Evolutionary conservation across 1,139 yeast genomes (phyloP), one percentile per base, ranked within the genome.

Genomic region (Kodamaea sp.): DNA sequence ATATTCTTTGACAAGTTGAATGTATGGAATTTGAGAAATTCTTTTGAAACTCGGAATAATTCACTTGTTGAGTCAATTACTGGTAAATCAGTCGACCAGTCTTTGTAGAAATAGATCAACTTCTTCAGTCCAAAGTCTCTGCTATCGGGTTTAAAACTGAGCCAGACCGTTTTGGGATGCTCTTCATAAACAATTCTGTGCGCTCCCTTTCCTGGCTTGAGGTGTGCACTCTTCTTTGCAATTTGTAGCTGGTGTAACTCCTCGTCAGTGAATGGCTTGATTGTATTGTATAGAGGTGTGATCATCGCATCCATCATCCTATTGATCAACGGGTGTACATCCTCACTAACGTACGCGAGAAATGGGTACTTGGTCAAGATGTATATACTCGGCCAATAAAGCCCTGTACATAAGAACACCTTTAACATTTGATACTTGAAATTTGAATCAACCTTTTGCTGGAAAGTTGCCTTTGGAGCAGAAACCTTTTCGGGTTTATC

Each of bases 361-460:
- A 69, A 78, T 6, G 96, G 95, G 51, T 77, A 78, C 43, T 73
- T 72, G 2, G 79, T 64, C 5, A 89, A 63, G 3, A 88, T 67
- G 49, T 63, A 79, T 5, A 85, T 48, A 0, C 88, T 67, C 2
- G 92, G 89, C 58, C 78, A 69, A 36, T 81, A 69, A 34, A 84
- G 63, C 0, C 95, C 94, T 43, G 73, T 75, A 0, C 77, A 62
- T n/a, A 88, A 58, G 31, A 83, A 66, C 6, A 72, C 65, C 45
- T 76, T 70, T 20, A 84, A 57, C 35, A 87, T 61, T 36, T 71
- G 73, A 24, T 44, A 58, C 34, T 57, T 60, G 36, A 53, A 38
- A 44, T 68, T 65, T 10, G 31, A 55, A 10, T 44, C 47, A 11
- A 65, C 43, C 31, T 49, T 49, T 11, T 47, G 49, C 35, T 49